Conservation (phyloP, 495 filamentous ascomycete genomes). For the Aspergillus hancockii region DNA sequence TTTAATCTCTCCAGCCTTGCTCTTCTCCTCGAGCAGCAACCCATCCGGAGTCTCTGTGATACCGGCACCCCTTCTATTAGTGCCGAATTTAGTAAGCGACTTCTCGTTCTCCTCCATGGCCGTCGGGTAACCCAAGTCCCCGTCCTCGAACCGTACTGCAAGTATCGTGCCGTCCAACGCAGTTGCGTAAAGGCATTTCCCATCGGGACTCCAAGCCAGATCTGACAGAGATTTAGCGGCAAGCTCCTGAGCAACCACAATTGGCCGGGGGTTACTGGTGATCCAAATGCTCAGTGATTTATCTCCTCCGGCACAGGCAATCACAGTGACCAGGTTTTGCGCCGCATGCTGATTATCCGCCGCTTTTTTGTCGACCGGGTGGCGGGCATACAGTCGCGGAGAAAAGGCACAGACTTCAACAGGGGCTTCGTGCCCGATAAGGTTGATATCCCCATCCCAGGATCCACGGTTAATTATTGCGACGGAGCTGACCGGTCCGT, state of each 20-base stretch:
- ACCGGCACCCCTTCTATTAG: slow-evolving; percentile 78
- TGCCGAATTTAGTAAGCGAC: slow-evolving; percentile 88
- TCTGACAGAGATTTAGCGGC: slow-evolving; percentile 89
- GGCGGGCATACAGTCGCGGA: slow-evolving; percentile 80
- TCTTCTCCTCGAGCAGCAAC: slow-evolving; percentile 83
- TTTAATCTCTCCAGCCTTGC: slow-evolving; percentile 84
- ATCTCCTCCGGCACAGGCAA: slow-evolving; percentile 95
- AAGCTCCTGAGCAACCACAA: slow-evolving; percentile 85
- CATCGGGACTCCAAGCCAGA: slow-evolving; percentile 92
- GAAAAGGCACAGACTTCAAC: slow-evolving; percentile 98
- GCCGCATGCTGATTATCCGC: slow-evolving; percentile 39
- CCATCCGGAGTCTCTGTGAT: slow-evolving; percentile 89
- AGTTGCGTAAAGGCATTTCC: slow-evolving; percentile 79
- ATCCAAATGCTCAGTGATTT: slow-evolving; percentile 97
- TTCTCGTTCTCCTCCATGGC: slow-evolving; percentile 86
- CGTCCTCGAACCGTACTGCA: slow-evolving; percentile 68
- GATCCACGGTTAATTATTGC: slow-evolving; percentile 89
- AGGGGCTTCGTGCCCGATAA: slow-evolving; percentile 95
- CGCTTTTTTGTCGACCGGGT: slow-evolving; percentile 53
- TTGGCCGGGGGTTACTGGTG: slow-evolving; percentile 85
- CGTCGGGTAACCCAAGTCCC: slow-evolving; percentile 73
- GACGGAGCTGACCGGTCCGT: slow-evolving; percentile 94
- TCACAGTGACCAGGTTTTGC: slow-evolving; percentile 76
- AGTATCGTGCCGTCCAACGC: slow-evolving; percentile 87
- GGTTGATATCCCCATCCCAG: slow-evolving; percentile 96